phyloP scores from a whole-genome alignment of 192 early-diverging fungal species.

The Backusella liffmaniae region DNA sequence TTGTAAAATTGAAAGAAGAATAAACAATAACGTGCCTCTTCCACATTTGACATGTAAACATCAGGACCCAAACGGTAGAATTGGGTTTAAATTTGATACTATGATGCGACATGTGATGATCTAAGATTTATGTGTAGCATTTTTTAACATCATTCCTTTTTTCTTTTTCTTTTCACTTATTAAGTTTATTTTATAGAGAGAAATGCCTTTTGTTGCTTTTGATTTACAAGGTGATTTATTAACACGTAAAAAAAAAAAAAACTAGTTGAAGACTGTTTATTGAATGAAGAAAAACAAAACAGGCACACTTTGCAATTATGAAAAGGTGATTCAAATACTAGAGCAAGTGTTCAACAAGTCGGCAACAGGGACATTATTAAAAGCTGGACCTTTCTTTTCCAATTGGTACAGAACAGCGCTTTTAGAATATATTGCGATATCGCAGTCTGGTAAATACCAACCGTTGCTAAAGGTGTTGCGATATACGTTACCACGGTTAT shows the following conservation, averaged over 20 bases:
- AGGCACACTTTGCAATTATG: neutral
- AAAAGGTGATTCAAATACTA: neutral
- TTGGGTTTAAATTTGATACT: neutral
- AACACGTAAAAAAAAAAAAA: neutral
- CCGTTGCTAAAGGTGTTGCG: neutral
- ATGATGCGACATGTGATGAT: too few relatives aligned
- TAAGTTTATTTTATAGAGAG: neutral
- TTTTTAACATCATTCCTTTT: neutral
- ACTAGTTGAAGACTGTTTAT: neutral
- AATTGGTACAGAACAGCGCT: neutral
- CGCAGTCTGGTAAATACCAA: neutral
- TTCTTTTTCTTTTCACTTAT: neutral
- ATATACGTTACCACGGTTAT: neutral
- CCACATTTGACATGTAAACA: neutral
- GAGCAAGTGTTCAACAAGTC: neutral
- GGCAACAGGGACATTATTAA: neutral
- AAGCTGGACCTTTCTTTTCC: neutral
- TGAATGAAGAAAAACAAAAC: neutral
- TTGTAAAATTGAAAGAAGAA: neutral
- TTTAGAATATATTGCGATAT: neutral
- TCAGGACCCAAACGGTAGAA: neutral
- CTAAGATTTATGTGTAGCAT: too few relatives aligned
- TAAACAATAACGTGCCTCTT: neutral
- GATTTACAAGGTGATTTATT: neutral
- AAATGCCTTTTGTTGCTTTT: constrained; percentile 1